These are phyloP conservation scores for Dendryphion nanum DNA, from an alignment of 2,329 filamentous ascomycete species.

Conservation along the genomic window DNA sequence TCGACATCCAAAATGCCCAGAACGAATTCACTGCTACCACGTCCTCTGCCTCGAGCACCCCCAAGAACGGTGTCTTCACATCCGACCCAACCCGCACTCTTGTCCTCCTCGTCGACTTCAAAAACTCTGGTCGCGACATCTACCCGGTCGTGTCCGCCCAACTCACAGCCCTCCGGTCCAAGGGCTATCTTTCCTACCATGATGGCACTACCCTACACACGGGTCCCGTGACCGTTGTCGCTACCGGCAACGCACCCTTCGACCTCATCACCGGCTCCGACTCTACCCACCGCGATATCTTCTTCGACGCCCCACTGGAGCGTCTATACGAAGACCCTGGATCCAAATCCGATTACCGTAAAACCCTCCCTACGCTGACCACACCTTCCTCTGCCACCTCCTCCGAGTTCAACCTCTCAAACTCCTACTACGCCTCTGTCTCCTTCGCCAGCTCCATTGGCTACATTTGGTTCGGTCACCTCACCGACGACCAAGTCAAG, in stretches of 20 bases:
- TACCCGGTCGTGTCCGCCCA: slow-evolving; percentile 41
- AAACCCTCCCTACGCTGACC: slow-evolving; percentile 1
- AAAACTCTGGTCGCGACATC: slow-evolving; percentile 37
- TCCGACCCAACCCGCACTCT: slow-evolving; percentile 49
- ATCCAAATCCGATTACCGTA: slow-evolving; percentile 1
- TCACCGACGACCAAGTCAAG: slow-evolving; percentile 48
- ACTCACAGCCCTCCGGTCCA: slow-evolving; percentile 48
- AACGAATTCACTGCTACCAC: slow-evolving; percentile 35
- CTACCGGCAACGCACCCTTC: slow-evolving; percentile 54
- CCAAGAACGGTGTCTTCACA: slow-evolving; percentile 51
- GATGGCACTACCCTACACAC: slow-evolving; percentile 43
- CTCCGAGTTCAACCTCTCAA: slow-evolving; percentile 45
- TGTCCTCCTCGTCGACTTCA: slow-evolving; percentile 55
- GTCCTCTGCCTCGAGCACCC: slow-evolving; percentile 7
- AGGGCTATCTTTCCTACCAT: slow-evolving; percentile 52
- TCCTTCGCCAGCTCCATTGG: slow-evolving; percentile 58
- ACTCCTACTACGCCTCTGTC: slow-evolving; percentile 66
- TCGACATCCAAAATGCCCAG: slow-evolving; percentile 50
- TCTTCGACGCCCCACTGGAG: slow-evolving; percentile 53
- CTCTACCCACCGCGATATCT: slow-evolving; percentile 52
- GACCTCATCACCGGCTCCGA: slow-evolving; percentile 48
- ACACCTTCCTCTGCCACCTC: slow-evolving; percentile 13
- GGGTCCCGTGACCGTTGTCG: slow-evolving; percentile 54
- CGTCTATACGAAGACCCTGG: slow-evolving; percentile 33
- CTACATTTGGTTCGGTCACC: slow-evolving; percentile 45